Conservation (phyloP, 306 rosid genomes). For the Pachyrhizus erosus region DNA sequence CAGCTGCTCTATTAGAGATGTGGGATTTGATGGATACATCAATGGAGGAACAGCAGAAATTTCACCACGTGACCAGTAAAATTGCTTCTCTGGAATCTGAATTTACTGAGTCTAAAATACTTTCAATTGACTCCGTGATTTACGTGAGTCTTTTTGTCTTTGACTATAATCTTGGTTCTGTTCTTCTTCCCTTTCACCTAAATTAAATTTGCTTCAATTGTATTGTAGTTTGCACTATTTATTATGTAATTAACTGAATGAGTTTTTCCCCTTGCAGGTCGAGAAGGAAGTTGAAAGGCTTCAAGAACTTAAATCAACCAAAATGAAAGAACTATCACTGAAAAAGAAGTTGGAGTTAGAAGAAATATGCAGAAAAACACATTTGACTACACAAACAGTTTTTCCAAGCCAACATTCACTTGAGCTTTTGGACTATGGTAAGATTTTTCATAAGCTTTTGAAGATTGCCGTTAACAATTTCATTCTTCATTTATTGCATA, state of each 20-base stretch:
- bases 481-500: constrained; percentile 10
- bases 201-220: not conserved
- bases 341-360: constrained; percentile 71
- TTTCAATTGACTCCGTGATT: constrained; percentile 59
- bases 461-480: not conserved
- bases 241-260: constrained; percentile 13
- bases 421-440: constrained; percentile 62
- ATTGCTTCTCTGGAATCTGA: constrained; percentile 70
- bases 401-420: constrained; percentile 44
- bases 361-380: constrained; percentile 64
- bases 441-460: constrained; percentile 1
- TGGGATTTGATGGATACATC: constrained; percentile 87
- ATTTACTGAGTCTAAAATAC: constrained; percentile 63
- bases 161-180: not conserved
- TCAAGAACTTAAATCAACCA: constrained; percentile 71
- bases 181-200: not conserved
- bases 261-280: constrained; percentile 53
- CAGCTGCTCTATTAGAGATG: constrained; percentile 65
- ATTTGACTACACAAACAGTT: constrained; percentile 49
- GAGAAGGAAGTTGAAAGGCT: constrained; percentile 76
- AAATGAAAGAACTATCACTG: constrained; percentile 66
- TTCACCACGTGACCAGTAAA: constrained; percentile 66
- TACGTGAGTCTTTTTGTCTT: constrained; percentile 50
- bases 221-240: constrained; percentile 1
- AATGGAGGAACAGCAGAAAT: constrained; percentile 59